phyloP scores from a whole-genome alignment of 2,329 filamentous ascomycete genomes.

The Conoideocrella luteorostrata region DNA sequence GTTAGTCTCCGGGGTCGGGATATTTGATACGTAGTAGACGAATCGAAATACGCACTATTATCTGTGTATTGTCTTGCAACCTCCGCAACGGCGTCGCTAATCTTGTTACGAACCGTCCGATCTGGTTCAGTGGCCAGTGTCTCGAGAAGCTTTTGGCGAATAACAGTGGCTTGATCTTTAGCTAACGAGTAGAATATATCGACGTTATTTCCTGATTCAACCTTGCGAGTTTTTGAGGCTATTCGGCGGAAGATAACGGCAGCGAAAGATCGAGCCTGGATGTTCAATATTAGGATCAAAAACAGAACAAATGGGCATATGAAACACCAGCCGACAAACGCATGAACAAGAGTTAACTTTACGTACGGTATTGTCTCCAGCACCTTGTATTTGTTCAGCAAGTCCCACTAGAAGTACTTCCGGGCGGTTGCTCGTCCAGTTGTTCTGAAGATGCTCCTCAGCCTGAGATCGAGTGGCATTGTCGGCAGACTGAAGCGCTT shows the following conservation, averaged over 20 bases:
- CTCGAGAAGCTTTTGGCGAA: slow-evolving; percentile 78
- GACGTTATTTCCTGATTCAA: slow-evolving; percentile 60
- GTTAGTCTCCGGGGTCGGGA: too few relatives aligned
- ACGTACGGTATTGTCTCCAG: slow-evolving; percentile 64
- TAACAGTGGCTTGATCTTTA: slow-evolving; percentile 66
- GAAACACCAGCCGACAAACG: too few relatives aligned
- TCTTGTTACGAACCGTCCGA: slow-evolving; percentile 79
- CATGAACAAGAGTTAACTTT: background rate
- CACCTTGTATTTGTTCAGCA: slow-evolving; percentile 80
- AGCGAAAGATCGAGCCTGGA: slow-evolving; percentile 73
- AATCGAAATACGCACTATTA: slow-evolving; percentile 58
- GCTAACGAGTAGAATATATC: slow-evolving; percentile 82
- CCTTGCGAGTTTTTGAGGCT: slow-evolving; percentile 80
- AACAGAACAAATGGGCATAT: background rate
- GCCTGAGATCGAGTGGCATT: slow-evolving; percentile 79
- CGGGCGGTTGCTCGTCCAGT: slow-evolving; percentile 77
- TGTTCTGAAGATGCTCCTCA: slow-evolving; percentile 83
- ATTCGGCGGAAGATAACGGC: slow-evolving; percentile 93
- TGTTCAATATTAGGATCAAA: slow-evolving; percentile 28
- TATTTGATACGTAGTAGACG: too few relatives aligned
- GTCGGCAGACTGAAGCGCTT: slow-evolving; percentile 82
- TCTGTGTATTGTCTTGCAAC: slow-evolving; percentile 92
- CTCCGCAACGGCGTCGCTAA: slow-evolving; percentile 95
- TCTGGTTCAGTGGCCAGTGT: slow-evolving; percentile 67
- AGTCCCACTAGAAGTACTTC: slow-evolving; percentile 90